Percentiles rank a stretch among this genome's conserved stretches.
These are phyloP conservation scores for Cokeromyces recurvatus DNA, from an alignment of 371 early-diverging fungal genomes.

Conservation along the genomic window DNA sequence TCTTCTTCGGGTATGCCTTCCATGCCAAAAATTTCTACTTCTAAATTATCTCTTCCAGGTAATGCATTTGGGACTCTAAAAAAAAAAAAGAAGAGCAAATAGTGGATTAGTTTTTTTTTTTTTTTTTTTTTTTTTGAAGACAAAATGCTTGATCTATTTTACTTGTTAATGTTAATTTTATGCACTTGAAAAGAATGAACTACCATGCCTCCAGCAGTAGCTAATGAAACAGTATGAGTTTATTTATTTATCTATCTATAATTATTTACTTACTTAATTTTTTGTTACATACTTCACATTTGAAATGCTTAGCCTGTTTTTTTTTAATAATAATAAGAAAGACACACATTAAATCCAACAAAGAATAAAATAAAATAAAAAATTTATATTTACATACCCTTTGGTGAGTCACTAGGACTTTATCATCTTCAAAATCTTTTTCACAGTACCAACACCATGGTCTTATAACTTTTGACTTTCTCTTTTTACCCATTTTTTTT, in stretches of 20 bases:
- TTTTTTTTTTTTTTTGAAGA: too few relatives aligned
- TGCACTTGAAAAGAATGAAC: slow-evolving; percentile 92
- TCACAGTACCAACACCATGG: slow-evolving; percentile 89
- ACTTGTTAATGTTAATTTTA: slow-evolving; percentile 80
- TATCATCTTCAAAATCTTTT: slow-evolving; percentile 94
- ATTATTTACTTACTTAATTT: slow-evolving; percentile 58
- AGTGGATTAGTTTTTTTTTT: background rate
- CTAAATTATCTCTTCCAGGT: slow-evolving; percentile 78
- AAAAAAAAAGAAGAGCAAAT: background rate
- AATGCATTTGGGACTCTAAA: slow-evolving; percentile 84
- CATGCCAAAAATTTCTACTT: slow-evolving; percentile 94
- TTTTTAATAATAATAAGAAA: background rate
- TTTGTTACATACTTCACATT: slow-evolving; percentile 81
- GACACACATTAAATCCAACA: background rate
- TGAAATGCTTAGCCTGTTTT: slow-evolving; percentile 85
- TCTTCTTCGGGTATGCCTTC: slow-evolving; percentile 89
- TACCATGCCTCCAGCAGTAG: slow-evolving; percentile 87
- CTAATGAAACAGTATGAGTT: slow-evolving; percentile 3
- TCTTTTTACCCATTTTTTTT: slow-evolving; percentile 40
- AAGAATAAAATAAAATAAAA: slow-evolving; percentile 2
- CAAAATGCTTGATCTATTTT: slow-evolving; percentile 9
- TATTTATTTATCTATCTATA: too few relatives aligned
- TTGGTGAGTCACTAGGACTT: slow-evolving; percentile 90
- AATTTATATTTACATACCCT: too few relatives aligned
- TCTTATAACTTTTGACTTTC: slow-evolving; percentile 37